A percentile compares a stretch with the other conserved stretches of the same genome.
Evolutionary conservation across 1,284 basidiomycete genomes (phyloP).

Genomic region (Sanghuangporus sanghuang): DNA sequence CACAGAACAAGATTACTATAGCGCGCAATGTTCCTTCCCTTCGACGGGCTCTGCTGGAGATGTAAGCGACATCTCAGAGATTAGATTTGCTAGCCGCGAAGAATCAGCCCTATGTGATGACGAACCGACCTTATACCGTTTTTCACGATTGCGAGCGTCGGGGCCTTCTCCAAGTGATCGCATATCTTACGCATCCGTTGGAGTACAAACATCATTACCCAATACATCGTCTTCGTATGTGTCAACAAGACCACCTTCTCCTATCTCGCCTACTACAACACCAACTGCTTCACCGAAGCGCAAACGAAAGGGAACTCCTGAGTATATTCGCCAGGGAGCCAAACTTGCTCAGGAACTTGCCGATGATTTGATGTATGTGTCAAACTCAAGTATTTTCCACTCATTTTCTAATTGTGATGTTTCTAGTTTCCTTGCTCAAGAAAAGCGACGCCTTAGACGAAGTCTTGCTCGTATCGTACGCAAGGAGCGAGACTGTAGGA

Average conservation of each 20-base stretch:
- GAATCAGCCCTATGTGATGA: not conserved
- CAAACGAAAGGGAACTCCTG: not conserved
- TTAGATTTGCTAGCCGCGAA: not conserved
- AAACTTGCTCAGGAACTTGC: not conserved
- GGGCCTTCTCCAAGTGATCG: not conserved
- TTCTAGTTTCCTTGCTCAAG: constrained; percentile 1
- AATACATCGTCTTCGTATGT: not conserved
- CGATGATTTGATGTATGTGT: not conserved
- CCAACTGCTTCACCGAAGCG: not conserved
- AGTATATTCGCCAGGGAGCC: constrained; percentile 1
- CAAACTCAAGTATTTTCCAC: too few species aligned
- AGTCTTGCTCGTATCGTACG: not conserved
- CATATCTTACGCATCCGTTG: constrained; percentile 1
- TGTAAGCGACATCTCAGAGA: not conserved
- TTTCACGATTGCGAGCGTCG: not conserved
- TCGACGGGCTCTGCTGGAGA: not conserved
- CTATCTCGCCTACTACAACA: not conserved
- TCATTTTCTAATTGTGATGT: not conserved
- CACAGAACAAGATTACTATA: not conserved
- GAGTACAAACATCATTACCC: constrained; percentile 6
- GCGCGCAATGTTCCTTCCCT: not conserved
- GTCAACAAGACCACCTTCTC: not conserved
- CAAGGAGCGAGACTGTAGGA: not conserved
- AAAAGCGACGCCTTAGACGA: not conserved
- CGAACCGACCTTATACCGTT: not conserved